A percentile compares a stretch with the other conserved stretches of the same genome.
Conservation (phyloP, 2,329 filamentous ascomycete species). For the Leptographium radiaticola region DNA sequence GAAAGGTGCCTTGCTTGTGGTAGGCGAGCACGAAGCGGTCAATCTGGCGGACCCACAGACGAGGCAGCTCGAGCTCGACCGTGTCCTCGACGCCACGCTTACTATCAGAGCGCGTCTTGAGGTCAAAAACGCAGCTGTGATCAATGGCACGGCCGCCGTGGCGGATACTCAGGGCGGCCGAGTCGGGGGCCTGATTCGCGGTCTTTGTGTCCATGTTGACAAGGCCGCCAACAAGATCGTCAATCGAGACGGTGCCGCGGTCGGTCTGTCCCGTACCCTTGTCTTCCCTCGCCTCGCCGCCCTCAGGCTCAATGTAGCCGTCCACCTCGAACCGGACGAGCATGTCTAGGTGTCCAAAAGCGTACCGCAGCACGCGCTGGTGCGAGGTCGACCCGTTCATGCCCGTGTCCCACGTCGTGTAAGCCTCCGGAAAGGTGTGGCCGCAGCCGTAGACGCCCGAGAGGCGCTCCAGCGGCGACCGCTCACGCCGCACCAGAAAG, state of each 20-base stretch:
- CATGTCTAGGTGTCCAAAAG: conserved; percentile 37
- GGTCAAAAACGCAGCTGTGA: conserved; percentile 25
- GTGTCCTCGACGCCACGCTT: conserved; percentile 15
- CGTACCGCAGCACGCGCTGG: conserved; percentile 47
- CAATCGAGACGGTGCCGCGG: background rate
- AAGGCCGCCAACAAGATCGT: background rate
- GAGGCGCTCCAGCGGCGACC: conserved; percentile 43
- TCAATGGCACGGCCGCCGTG: conserved; percentile 15
- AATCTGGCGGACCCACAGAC: conserved; percentile 27
- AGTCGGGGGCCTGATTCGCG: too few relatives aligned
- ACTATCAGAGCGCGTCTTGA: conserved; percentile 27
- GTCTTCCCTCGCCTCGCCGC: background rate
- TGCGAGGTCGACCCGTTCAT: conserved; percentile 45
- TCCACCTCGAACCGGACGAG: conserved; percentile 46
- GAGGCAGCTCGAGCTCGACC: conserved; percentile 24
- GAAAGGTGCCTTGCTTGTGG: conserved; percentile 23
- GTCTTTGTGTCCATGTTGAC: background rate
- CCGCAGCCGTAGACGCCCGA: conserved; percentile 45
- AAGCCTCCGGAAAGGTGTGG: conserved; percentile 52
- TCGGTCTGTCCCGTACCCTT: background rate
- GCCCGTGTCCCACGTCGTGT: conserved; percentile 48
- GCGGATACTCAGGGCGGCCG: conserved; percentile 4
- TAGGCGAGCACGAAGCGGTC: conserved; percentile 27
- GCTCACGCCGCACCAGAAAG: conserved; percentile 51
- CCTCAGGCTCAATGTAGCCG: conserved; percentile 29